These are phyloP conservation scores for Talaromyces amestolkiae DNA, from an alignment of 2,329 filamentous ascomycete genomes.

Conservation along the genomic window DNA sequence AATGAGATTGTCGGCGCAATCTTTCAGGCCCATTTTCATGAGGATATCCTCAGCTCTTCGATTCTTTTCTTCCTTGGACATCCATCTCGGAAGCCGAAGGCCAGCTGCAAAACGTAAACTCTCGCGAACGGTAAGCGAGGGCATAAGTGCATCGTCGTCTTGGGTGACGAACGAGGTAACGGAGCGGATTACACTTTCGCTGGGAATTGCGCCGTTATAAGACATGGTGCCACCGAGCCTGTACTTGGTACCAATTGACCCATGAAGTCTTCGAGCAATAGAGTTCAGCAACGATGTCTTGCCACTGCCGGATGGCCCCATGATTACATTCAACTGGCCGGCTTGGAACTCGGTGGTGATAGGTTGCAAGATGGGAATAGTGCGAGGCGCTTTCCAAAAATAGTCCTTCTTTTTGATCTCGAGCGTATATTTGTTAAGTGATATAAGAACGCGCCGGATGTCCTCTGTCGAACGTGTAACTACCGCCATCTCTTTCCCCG, in stretches of 20 bases:
- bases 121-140: conserved; percentile 72
- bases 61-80: conserved; percentile 66
- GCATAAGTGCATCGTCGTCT: conserved; percentile 71
- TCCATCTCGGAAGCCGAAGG: conserved; percentile 67
- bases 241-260: conserved; percentile 62
- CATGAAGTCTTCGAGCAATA: conserved; percentile 66
- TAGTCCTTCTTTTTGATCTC: conserved; percentile 61
- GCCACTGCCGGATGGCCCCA: conserved; percentile 75
- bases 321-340: conserved; percentile 70
- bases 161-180: conserved; percentile 76
- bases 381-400: conserved; percentile 45
- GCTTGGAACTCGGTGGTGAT: conserved; percentile 66
- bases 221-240: conserved; percentile 60
- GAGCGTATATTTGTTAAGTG: conserved; percentile 63
- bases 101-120: conserved; percentile 70
- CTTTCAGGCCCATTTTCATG: conserved; percentile 72
- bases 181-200: conserved; percentile 66
- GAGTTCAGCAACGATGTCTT: conserved; percentile 73
- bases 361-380: conserved; percentile 60
- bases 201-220: conserved; percentile 69
- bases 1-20: conserved; percentile 72
- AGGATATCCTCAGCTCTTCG: conserved; percentile 68
- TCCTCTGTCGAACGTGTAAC: conserved; percentile 50
- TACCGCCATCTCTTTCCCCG: conserved; percentile 67
- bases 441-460: conserved; percentile 62